Percentiles rank a stretch among this genome's conserved stretches.
Evolutionary conservation across 148 eudicot genomes (phyloP).

Genomic region (Polygonum maritimum): DNA sequence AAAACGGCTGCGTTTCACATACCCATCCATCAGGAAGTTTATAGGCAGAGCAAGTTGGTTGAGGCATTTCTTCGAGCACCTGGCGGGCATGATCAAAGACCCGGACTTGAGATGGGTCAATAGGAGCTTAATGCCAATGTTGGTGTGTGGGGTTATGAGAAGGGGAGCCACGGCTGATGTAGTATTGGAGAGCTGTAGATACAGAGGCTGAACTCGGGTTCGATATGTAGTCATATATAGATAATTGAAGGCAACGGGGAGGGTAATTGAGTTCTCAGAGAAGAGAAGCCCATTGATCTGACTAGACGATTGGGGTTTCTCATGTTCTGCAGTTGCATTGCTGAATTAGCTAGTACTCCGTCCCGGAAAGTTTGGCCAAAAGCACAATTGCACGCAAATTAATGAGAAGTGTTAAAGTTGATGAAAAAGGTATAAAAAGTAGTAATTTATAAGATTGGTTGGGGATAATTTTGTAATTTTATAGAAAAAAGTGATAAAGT

Average conservation of each 20-base stretch:
- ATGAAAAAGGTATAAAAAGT: no score
- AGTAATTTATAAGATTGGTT: no score
- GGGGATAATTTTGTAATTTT: no score
- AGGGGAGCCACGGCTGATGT: constrained; percentile 64
- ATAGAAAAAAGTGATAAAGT: no score
- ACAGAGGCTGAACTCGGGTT: constrained; percentile 25
- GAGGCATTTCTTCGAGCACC: constrained; percentile 62
- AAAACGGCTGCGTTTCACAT: constrained; percentile 33
- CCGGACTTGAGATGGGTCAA: constrained; percentile 47
- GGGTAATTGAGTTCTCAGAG: constrained; percentile 11
- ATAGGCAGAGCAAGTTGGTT: constrained; percentile 61
- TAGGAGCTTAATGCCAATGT: constrained; percentile 61
- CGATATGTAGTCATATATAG: constrained; percentile 15
- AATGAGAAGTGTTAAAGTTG: no score
- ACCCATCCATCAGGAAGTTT: constrained; percentile 78
- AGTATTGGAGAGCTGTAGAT: constrained; percentile 44
- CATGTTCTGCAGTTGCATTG: constrained; percentile 23
- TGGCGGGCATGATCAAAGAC: constrained; percentile 48
- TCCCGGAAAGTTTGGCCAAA: no score
- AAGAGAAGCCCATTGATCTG: constrained; percentile 21
- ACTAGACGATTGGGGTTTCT: constrained; percentile 21
- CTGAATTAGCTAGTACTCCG: neutral
- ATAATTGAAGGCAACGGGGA: constrained; percentile 4
- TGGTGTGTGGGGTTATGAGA: constrained; percentile 50
- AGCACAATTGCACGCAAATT: no score